phyloP scores from a whole-genome alignment of 2,329 filamentous ascomycete genomes.

The Botrytis byssoidea region DNA sequence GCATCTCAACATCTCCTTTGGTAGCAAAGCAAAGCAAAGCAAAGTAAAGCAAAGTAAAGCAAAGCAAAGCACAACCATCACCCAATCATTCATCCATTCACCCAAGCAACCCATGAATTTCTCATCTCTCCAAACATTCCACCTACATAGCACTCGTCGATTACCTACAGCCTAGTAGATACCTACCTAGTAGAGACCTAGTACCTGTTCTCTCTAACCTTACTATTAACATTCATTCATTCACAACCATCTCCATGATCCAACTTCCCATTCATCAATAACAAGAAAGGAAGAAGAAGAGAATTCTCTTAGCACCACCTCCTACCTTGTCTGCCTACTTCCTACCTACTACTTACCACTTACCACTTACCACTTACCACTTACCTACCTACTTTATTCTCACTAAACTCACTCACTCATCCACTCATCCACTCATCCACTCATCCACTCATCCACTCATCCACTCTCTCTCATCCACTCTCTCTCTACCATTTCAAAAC shows the following conservation, averaged over 20 bases:
- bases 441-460: no score
- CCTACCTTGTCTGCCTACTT: not conserved
- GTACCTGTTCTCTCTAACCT: not conserved
- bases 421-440: not conserved
- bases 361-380: no score
- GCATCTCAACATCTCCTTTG: no score
- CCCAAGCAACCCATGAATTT: conserved; percentile 12
- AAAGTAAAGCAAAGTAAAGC: no score
- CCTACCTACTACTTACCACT: not conserved
- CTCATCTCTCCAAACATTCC: conserved; percentile 11
- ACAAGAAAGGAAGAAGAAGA: not conserved
- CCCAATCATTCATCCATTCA: not conserved
- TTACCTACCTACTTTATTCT: not conserved
- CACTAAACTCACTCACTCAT: not conserved
- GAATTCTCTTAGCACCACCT: no score
- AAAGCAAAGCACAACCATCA: not conserved
- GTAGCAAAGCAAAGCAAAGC: no score
- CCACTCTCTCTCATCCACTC: no score
- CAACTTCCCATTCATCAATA: not conserved
- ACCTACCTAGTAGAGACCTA: not conserved
- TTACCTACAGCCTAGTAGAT: not conserved
- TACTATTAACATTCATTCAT: not conserved
- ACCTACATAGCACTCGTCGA: not conserved
- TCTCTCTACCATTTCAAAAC: not conserved
- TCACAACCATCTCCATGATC: not conserved